These are phyloP conservation scores for Saccharum spontaneum DNA, from an alignment of 176 grass and related monocot genomes.

Conservation along the genomic window DNA sequence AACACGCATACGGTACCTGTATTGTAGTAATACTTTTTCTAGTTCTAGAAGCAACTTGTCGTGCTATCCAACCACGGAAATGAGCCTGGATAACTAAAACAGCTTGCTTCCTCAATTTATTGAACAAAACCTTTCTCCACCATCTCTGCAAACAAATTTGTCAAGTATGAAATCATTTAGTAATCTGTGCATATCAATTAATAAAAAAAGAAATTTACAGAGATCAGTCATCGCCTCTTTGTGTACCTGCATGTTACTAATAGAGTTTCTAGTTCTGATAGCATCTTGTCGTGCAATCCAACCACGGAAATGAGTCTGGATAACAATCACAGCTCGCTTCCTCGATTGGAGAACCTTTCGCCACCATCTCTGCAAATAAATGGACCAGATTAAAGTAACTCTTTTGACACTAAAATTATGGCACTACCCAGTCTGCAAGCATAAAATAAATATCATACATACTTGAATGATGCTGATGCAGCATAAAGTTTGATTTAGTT, in stretches of 20 bases:
- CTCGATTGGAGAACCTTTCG: slow-evolving; percentile 44
- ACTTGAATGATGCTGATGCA: slow-evolving; percentile 58
- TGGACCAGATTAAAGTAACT: not conserved
- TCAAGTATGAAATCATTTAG: not conserved
- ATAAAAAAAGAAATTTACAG: not conserved
- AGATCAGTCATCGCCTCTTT: not conserved
- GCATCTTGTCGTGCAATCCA: slow-evolving; percentile 40
- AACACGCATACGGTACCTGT: not conserved
- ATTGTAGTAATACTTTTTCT: slow-evolving; percentile 39
- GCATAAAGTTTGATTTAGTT: slow-evolving; percentile 18
- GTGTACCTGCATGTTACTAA: slow-evolving; percentile 52
- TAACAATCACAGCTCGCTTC: slow-evolving; percentile 44
- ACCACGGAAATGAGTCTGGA: slow-evolving; percentile 52
- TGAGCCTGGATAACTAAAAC: slow-evolving; percentile 49
- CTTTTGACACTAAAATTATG: not conserved
- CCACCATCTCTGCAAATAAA: slow-evolving; percentile 72
- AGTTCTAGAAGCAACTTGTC: slow-evolving; percentile 29
- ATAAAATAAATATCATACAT: slow-evolving; percentile 7
- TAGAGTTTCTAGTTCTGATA: slow-evolving; percentile 31
- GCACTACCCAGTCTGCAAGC: slow-evolving; percentile 9
- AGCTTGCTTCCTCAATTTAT: slow-evolving; percentile 43
- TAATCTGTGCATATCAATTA: slow-evolving; percentile 5
- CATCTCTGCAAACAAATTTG: slow-evolving; percentile 57
- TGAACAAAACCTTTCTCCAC: slow-evolving; percentile 62
- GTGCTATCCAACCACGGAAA: slow-evolving; percentile 52